A percentile compares a stretch with the other conserved stretches of the same genome.
Conservation (phyloP, 2,329 filamentous ascomycete genomes). For the Botrytis pseudocinerea region DNA sequence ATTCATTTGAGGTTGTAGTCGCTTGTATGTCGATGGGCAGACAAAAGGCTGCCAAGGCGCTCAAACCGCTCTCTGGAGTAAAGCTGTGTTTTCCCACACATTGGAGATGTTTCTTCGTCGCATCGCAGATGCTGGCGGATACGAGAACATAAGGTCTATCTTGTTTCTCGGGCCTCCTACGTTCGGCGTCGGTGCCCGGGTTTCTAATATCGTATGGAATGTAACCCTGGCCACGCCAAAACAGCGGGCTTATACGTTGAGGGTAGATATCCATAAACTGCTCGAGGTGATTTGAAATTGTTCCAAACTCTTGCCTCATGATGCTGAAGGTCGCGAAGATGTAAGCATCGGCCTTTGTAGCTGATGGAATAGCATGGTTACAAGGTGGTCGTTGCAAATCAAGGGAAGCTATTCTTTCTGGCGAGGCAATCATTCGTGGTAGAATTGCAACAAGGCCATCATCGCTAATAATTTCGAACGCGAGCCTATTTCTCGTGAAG, state of each 20-base stretch:
- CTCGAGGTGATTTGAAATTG: conserved; percentile 10
- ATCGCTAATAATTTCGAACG: not conserved
- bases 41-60: not conserved
- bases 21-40: not conserved
- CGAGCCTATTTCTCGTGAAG: not conserved
- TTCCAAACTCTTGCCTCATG: conserved; percentile 21
- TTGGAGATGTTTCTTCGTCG: not conserved
- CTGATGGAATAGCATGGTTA: not conserved
- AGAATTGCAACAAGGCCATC: conserved; percentile 7
- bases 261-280: not conserved
- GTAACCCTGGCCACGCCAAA: not conserved
- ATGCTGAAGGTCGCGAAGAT: conserved; percentile 26
- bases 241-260: not conserved
- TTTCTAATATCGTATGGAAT: not conserved
- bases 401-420: not conserved
- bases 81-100: not conserved
- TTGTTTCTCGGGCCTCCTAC: not conserved
- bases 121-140: not conserved
- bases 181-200: fast-evolving
- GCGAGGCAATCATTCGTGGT: not conserved
- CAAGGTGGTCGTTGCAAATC: not conserved
- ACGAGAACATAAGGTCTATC: not conserved
- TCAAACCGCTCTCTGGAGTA: not conserved
- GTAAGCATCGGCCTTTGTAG: not conserved
- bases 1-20: not conserved